Percentiles rank a stretch among this genome's conserved stretches.
Evolutionary conservation across 208 protist species (phyloP).

Genomic region (Phytomonas serpens): DNA sequence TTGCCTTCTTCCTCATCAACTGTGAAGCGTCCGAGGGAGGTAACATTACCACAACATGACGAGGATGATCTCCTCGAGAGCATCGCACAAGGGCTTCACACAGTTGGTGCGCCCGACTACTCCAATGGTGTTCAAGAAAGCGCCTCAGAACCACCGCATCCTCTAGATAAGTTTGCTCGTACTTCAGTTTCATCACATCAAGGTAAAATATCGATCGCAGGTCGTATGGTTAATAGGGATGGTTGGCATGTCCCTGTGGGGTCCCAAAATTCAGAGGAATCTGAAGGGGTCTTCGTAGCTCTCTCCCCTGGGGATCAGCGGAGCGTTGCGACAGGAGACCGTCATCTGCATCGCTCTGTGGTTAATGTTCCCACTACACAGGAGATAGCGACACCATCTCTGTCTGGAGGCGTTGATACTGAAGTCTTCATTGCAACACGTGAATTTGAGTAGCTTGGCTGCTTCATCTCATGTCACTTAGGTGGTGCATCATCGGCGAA

Average conservation of each 20-base stretch:
- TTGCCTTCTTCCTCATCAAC: slow-evolving; percentile 7
- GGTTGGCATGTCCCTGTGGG: slow-evolving; percentile 56
- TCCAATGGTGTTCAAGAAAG: not conserved
- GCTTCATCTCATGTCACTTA: not conserved
- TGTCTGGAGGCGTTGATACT: slow-evolving; percentile 20
- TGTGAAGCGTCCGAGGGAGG: slow-evolving; percentile 13
- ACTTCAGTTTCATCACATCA: slow-evolving; percentile 4
- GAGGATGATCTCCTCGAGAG: slow-evolving; percentile 34
- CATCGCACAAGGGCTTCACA: slow-evolving; percentile 20
- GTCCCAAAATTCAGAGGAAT: slow-evolving; percentile 8
- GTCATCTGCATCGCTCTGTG: slow-evolving; percentile 17
- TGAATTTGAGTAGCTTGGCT: slow-evolving; percentile 50
- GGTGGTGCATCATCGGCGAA: not conserved
- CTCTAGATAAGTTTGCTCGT: not conserved
- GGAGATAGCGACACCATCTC: slow-evolving; percentile 40
- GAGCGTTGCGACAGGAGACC: not conserved
- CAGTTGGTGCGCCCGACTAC: not conserved
- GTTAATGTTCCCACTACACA: slow-evolving; percentile 45
- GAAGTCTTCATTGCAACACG: slow-evolving; percentile 80
- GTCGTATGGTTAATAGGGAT: slow-evolving; percentile 44
- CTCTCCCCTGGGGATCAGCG: slow-evolving; percentile 13
- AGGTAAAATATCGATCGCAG: slow-evolving; percentile 25
- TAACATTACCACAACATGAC: slow-evolving; percentile 10
- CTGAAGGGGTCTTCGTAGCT: slow-evolving; percentile 16
- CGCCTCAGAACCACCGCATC: not conserved